These are phyloP conservation scores for Sporobolomyces roseus DNA, from an alignment of 768 basidiomycete genomes.

Conservation along the genomic window DNA sequence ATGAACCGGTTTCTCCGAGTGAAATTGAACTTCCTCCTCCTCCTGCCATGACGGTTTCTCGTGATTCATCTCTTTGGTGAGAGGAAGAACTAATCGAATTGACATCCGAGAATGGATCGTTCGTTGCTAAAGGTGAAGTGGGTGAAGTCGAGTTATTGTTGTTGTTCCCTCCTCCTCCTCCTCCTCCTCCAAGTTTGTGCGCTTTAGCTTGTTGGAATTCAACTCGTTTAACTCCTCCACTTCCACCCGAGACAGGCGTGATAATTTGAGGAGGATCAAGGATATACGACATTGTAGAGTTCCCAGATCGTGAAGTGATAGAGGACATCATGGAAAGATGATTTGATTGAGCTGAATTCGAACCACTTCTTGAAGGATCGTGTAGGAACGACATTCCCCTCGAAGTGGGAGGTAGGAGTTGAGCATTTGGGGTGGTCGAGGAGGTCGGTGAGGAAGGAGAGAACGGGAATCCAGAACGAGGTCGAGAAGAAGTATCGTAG, in stretches of 20 bases:
- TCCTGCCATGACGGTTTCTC: background rate
- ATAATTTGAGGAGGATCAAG: slow-evolving; percentile 47
- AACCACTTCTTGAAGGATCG: too few relatives aligned
- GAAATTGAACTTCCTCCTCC: background rate
- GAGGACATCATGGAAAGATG: slow-evolving; percentile 33
- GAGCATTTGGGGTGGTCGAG: background rate
- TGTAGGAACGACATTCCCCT: too few relatives aligned
- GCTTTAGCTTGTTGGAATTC: slow-evolving; percentile 34
- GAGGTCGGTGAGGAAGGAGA: slow-evolving; percentile 12
- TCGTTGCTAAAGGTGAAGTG: slow-evolving; percentile 2
- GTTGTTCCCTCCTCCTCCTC: too few relatives aligned
- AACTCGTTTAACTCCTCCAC: slow-evolving; percentile 31
- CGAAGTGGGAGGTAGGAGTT: too few relatives aligned
- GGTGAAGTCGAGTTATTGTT: too few relatives aligned
- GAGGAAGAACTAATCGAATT: too few relatives aligned
- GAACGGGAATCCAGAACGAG: background rate
- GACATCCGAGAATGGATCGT: slow-evolving; percentile 37
- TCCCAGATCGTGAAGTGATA: slow-evolving; percentile 22
- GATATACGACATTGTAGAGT: slow-evolving; percentile 46
- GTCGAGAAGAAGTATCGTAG: background rate
- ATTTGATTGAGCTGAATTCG: slow-evolving; percentile 9
- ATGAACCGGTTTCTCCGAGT: slow-evolving; percentile 1
- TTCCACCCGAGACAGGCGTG: slow-evolving; percentile 38
- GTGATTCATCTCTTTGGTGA: too few relatives aligned
- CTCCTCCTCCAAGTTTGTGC: background rate